Base-by-base conservation (phyloP, 129 eudicot species). In the Flaveria ramosissima region DNA sequence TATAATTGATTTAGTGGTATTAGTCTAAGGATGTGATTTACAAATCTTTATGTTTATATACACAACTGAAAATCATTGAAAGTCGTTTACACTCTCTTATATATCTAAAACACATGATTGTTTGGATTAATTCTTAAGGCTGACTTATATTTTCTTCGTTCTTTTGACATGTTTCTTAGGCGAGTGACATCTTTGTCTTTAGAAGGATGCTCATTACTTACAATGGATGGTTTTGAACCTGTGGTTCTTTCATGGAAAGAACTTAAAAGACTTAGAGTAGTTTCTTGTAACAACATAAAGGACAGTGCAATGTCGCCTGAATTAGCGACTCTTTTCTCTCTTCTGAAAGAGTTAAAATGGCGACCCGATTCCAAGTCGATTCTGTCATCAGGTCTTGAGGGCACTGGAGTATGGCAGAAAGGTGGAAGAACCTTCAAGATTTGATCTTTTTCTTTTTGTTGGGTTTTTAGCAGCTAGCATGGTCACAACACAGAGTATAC, bases 321-420 rank as follows among this genome's bases (percentile, higher is more conserved):
- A 61, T 84, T 94, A 71, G 97, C 99, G n/a, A 73, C 83, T 5
- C 80, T 91, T 59, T 94, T 94, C 80, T 86, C 89, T 23, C 75
- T 63, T 82, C 96, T 94, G 60, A 94, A 91, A 84, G 99, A 91
- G 87, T 67, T 91, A 76, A 91, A 84, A 71, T 94, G 99, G 99
- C 82, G 93, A 10, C 97, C 99, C 4, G 99, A 91, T 89, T 84
- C 97, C 63, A 79, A 80, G 77, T 91, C 99, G 45, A 83, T 94
- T 66, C 83, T 94, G 45, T 76, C 88, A 48, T 81, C 96, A 16
- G 86, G 92, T 83, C 99, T 94, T 65, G 85, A 80, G 13, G 99
- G 92, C 9, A 94, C 96, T n/a, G 97, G 96, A 72, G 81, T 94
- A 12, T 92, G 97, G 83, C 97, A 81, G 78, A 89, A 83, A 75